Conservation (phyloP, 179 eudicot species). For the Patellifolia procumbens region DNA sequence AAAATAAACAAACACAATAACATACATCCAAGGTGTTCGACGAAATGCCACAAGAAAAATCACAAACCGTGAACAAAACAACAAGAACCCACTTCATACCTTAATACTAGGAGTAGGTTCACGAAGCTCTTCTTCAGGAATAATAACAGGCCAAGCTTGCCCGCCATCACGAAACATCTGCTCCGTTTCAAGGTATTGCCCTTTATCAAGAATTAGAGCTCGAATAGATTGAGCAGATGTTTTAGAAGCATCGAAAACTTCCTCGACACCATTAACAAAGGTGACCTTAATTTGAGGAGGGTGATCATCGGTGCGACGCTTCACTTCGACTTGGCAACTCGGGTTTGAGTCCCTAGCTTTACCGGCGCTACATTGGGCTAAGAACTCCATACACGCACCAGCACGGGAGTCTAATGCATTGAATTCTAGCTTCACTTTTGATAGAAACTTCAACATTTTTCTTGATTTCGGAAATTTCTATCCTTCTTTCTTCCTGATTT, state of each 20-base stretch:
- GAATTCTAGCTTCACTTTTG: constrained; percentile 85
- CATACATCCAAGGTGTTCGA: no score
- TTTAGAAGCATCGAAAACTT: constrained; percentile 70
- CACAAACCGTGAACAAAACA: neutral
- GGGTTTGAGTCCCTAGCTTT: constrained; percentile 87
- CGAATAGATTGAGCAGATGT: constrained; percentile 76
- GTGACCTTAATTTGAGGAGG: constrained; percentile 82
- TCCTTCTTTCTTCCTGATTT: neutral
- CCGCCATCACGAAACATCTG: constrained; percentile 84
- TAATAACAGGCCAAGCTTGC: constrained; percentile 76
- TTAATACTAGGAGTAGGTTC: constrained; percentile 58
- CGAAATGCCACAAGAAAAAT: constrained; percentile 6
- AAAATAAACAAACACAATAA: no score
- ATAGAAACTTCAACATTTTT: constrained; percentile 76
- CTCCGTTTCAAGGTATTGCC: constrained; percentile 68
- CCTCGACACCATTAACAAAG: constrained; percentile 78
- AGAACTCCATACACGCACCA: constrained; percentile 76
- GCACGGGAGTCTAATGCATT: constrained; percentile 75
- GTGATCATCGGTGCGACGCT: constrained; percentile 78
- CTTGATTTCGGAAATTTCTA: neutral
- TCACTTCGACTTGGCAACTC: constrained; percentile 61
- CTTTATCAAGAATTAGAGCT: constrained; percentile 65
- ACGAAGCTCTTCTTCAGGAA: constrained; percentile 60
- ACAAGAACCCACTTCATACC: constrained; percentile 38
- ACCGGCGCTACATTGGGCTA: constrained; percentile 78